These are phyloP conservation scores for Zasmidium cellare DNA, from an alignment of 2,329 filamentous ascomycete genomes.

Conservation along the genomic window DNA sequence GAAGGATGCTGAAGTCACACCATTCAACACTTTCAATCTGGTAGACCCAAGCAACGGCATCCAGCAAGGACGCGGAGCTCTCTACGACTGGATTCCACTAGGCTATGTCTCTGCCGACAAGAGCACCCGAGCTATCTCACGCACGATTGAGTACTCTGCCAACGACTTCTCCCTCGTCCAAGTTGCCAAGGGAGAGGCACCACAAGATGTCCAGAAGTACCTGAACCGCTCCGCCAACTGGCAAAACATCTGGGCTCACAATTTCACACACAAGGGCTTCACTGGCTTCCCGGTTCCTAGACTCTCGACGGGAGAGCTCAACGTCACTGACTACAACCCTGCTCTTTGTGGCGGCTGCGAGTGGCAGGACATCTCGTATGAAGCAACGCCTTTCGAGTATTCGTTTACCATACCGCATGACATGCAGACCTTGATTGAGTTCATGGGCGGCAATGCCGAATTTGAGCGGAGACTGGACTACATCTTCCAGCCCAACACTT, in stretches of 20 bases:
- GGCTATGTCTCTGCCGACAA: conserved; percentile 41
- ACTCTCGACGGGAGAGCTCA: conserved; percentile 29
- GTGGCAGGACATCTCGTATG: conserved; percentile 44
- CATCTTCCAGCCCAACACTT: conserved; percentile 41
- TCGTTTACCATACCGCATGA: conserved; percentile 47
- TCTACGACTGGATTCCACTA: conserved; percentile 46
- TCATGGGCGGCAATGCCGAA: conserved; percentile 42
- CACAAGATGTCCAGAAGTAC: conserved; percentile 41
- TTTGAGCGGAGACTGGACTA: conserved; percentile 45
- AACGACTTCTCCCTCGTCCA: conserved; percentile 46
- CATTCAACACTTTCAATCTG: conserved; percentile 32
- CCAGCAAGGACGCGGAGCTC: conserved; percentile 44
- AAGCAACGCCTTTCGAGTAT: conserved; percentile 46
- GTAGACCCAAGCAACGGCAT: conserved; percentile 36
- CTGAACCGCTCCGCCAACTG: conserved; percentile 41
- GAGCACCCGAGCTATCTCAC: conserved; percentile 40
- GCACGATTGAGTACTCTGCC: conserved; percentile 45
- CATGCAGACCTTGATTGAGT: conserved; percentile 41
- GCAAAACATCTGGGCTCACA: conserved; percentile 44
- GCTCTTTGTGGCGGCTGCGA: conserved; percentile 44
- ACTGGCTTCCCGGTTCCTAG: conserved; percentile 33
- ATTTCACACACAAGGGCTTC: conserved; percentile 38
- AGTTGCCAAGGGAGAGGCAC: conserved; percentile 42
- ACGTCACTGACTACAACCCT: conserved; percentile 41
- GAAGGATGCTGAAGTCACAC: conserved; percentile 36